Evolutionary conservation across 345 rosid genomes (phyloP), one percentile per base, ranked within the genome.

Genomic region (Turritis glabra): DNA sequence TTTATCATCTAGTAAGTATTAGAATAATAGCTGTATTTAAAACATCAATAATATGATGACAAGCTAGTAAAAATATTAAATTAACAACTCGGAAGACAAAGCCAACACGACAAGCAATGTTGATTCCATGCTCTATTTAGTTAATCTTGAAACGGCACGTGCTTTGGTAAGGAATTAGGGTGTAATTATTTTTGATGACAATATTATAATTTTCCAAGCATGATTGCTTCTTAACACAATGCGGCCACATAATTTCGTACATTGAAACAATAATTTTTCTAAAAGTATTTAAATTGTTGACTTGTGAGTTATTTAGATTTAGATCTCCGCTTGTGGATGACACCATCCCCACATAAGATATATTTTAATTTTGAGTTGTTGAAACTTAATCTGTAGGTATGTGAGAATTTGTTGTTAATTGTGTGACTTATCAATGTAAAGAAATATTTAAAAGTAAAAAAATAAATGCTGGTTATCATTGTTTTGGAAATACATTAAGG

Each of bases 71-170:
- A 60, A 43, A 27, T 23, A 67, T 27, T 58, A 50, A 40, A 40
- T 52, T 67, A n/a, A 33, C 12, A 71, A 63, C 21, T 69, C 12
- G 33, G 59, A 54, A 19, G 76, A 57, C 67, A 71, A 71, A 47
- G 72, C 80, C 21, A 77, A 70, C 76, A 77, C 76, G 80, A 77
- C 80, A 77, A 77, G 80, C 80, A 77, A 71, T 71, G 80, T 71
- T 77, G 76, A 77, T 77, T 47, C 80, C 71, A 69, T 53, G 10
- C 58, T 64, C 38, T 44, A 48, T 18, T 69, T 38, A n/a, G 46
- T 62, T 68, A 51, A 75, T 68, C 22, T 40, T 60, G 26, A 26
- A 67, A 48, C 32, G 62, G 44, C 73, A 75, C 73, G 78, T 67
- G 68, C 35, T 40, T 27, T 75, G 33, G 3, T 48, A 47, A 57